A percentile compares a stretch with the other conserved stretches of the same genome.
Evolutionary conservation across 2,329 filamentous ascomycete genomes (phyloP).

Genomic region (Cephalotrichum gorgonifer): DNA sequence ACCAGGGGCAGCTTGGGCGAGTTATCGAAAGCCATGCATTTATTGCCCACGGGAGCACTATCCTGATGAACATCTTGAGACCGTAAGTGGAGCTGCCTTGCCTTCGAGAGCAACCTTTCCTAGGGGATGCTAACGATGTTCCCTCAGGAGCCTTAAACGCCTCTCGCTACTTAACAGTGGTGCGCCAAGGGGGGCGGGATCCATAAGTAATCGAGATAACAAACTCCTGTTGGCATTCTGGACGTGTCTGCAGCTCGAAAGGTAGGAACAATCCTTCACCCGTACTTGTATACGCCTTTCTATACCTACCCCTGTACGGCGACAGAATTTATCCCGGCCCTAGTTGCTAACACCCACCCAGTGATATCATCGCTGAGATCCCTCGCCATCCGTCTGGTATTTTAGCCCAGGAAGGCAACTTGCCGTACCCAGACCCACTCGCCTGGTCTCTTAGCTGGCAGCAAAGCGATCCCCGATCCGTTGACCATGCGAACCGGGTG

Average conservation of each 20-base stretch:
- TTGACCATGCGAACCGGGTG: slow-evolving; percentile 34
- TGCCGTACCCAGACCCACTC: slow-evolving; percentile 54
- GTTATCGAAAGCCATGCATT: slow-evolving; percentile 73
- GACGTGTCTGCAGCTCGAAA: slow-evolving; percentile 90
- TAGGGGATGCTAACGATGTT: neutral
- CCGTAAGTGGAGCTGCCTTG: no score
- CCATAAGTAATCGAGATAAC: slow-evolving; percentile 37
- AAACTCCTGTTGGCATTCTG: slow-evolving; percentile 71
- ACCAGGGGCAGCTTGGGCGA: slow-evolving; percentile 77
- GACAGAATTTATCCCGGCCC: no score
- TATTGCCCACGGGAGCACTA: slow-evolving; percentile 45
- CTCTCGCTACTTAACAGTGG: neutral
- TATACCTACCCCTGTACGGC: neutral
- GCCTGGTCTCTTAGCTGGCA: slow-evolving; percentile 9
- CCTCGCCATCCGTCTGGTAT: slow-evolving; percentile 50
- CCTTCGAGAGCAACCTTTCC: no score
- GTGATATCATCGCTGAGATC: slow-evolving; percentile 86
- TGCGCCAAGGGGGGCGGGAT: neutral
- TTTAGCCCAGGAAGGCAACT: slow-evolving; percentile 49
- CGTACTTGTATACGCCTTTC: neutral
- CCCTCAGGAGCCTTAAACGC: slow-evolving; percentile 1
- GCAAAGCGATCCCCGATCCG: slow-evolving; percentile 12
- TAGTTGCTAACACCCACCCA: slow-evolving; percentile 23
- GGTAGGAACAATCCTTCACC: slow-evolving; percentile 41
- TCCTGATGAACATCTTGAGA: slow-evolving; percentile 63